Percentiles rank a stretch among this genome's conserved stretches.
These are phyloP conservation scores for Colletotrichum viniferum DNA, from an alignment of 2,329 filamentous ascomycete genomes.

Conservation along the genomic window DNA sequence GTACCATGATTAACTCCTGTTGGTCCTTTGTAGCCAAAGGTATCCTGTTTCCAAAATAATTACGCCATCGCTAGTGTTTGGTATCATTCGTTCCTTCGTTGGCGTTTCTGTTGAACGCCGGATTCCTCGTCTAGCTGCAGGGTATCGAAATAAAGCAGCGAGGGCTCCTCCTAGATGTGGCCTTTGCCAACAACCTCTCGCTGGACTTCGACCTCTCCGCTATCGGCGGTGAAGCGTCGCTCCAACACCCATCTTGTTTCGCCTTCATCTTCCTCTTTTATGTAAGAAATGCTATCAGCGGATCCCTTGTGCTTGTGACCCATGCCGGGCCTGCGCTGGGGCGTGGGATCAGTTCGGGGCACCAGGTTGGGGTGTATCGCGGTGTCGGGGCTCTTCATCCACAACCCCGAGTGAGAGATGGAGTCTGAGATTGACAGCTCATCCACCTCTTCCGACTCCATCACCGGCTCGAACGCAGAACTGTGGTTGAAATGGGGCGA, in stretches of 20 bases:
- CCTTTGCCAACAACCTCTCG: conserved; percentile 67
- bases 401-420: conserved; percentile 28
- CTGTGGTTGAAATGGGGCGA: conserved; percentile 28
- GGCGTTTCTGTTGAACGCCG: neutral
- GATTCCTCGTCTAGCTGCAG: neutral
- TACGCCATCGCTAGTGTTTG: conserved; percentile 7
- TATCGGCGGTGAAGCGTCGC: conserved; percentile 67
- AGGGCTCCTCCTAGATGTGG: conserved; percentile 39
- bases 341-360: conserved; percentile 17
- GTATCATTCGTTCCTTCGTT: neutral
- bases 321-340: conserved; percentile 31
- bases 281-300: conserved; percentile 73
- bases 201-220: conserved; percentile 67
- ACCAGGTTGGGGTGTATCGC: conserved; percentile 19
- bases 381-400: conserved; percentile 26
- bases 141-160: neutral
- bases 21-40: neutral
- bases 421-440: conserved; percentile 23
- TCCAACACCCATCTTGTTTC: conserved; percentile 73
- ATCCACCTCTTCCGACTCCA: conserved; percentile 41
- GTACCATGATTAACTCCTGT: neutral
- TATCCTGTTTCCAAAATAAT: neutral
- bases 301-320: conserved; percentile 61
- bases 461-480: conserved; percentile 40
- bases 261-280: conserved; percentile 62